A percentile compares a stretch with the other conserved stretches of the same genome.
Evolutionary conservation across 2,329 filamentous ascomycete species (phyloP).

Genomic region (Orbilia quercus): DNA sequence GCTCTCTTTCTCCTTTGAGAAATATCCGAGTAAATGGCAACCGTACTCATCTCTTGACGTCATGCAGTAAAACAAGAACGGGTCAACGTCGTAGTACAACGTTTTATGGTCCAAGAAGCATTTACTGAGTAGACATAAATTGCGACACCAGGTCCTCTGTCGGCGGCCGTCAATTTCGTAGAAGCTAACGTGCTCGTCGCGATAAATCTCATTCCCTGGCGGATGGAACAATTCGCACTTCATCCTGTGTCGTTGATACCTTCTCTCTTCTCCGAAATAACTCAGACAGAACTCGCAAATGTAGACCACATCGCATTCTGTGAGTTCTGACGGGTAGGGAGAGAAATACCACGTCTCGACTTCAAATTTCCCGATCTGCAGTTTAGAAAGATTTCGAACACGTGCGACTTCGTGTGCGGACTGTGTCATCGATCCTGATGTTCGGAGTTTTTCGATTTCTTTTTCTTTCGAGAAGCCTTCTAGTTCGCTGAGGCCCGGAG

Average conservation of each 20-base stretch:
- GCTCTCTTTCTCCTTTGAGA: constrained; percentile 97
- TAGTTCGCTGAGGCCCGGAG: constrained; percentile 63
- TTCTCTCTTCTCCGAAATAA: constrained; percentile 85
- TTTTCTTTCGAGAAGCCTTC: constrained; percentile 80
- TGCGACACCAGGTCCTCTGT: constrained; percentile 95
- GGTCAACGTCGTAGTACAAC: constrained; percentile 99
- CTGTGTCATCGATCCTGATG: constrained; percentile 97
- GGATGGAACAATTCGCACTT: constrained; percentile 94
- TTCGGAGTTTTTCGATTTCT: constrained; percentile 95
- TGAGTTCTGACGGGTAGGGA: constrained; percentile 90
- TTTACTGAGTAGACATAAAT: constrained; percentile 91
- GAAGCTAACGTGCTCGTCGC: constrained; percentile 91
- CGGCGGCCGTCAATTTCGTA: constrained; percentile 96
- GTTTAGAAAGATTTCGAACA: constrained; percentile 90
- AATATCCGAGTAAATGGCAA: constrained; percentile 97
- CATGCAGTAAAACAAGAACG: constrained; percentile 99
- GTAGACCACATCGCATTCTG: constrained; percentile 88
- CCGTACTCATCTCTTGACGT: constrained; percentile 87
- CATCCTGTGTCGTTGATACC: constrained; percentile 83
- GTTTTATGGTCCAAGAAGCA: constrained; percentile 98
- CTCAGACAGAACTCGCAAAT: constrained; percentile 97
- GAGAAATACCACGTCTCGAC: constrained; percentile 99
- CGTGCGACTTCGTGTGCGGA: constrained; percentile 96
- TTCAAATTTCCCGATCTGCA: constrained; percentile 92
- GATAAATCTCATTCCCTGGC: constrained; percentile 97